A percentile compares a stretch with the other conserved stretches of the same genome.
Evolutionary conservation across 192 early-diverging fungal genomes (phyloP).

Genomic region (Geranomyces michiganensis): DNA sequence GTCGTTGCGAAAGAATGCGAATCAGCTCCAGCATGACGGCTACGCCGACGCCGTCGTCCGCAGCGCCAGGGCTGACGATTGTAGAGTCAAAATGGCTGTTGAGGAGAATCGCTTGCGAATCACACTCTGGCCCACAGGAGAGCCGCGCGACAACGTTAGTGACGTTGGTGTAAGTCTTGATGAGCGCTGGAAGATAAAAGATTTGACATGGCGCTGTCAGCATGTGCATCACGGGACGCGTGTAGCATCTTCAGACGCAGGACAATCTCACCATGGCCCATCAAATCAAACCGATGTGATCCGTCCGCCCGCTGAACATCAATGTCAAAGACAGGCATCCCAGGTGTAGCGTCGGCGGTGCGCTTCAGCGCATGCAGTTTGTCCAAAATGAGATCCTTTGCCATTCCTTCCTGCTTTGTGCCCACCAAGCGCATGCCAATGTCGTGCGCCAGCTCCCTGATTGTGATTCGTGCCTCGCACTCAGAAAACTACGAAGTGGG

Average conservation of each 20-base stretch:
- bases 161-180: slow-evolving; percentile 72
- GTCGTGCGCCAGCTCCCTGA: slow-evolving; percentile 50
- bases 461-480: slow-evolving; percentile 50
- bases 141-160: slow-evolving; percentile 73
- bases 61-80: slow-evolving; percentile 46
- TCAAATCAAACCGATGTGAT: slow-evolving; percentile 72
- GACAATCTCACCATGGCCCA: slow-evolving; percentile 60
- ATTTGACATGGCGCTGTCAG: too few relatives aligned
- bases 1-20: slow-evolving; percentile 36
- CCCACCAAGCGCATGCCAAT: slow-evolving; percentile 66
- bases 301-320: slow-evolving; percentile 64
- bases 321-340: slow-evolving; percentile 43
- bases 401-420: slow-evolving; percentile 51
- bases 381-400: slow-evolving; percentile 48
- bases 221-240: background rate
- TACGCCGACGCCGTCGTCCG: slow-evolving; percentile 71
- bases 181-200: slow-evolving; percentile 24
- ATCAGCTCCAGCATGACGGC: slow-evolving; percentile 72
- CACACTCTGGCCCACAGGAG: slow-evolving; percentile 68
- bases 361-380: slow-evolving; percentile 38
- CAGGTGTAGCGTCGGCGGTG: slow-evolving; percentile 12
- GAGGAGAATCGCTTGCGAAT: slow-evolving; percentile 66
- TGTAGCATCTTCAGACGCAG: background rate
- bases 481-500: slow-evolving; percentile 53
- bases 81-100: slow-evolving; percentile 76